Percentiles rank a stretch among this genome's conserved stretches.
Conservation (phyloP, 345 rosid species). For the Adansonia digitata region DNA sequence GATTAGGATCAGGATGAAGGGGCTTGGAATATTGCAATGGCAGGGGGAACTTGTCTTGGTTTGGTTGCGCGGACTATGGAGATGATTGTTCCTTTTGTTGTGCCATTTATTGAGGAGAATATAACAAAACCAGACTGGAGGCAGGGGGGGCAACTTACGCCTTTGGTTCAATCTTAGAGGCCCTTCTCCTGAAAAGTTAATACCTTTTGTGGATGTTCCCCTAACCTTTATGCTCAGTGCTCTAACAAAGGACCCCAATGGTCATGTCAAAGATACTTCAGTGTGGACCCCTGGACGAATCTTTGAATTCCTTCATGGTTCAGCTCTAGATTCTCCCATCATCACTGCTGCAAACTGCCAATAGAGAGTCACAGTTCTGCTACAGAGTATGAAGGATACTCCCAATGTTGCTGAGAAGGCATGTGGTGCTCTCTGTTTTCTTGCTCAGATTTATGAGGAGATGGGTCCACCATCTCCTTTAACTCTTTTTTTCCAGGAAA, state of each 20-base stretch:
- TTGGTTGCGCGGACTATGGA: constrained; percentile 66
- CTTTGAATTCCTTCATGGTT: constrained; percentile 72
- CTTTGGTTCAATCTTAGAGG: constrained; percentile 69
- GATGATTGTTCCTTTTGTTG: constrained; percentile 64
- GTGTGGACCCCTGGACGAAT: constrained; percentile 75
- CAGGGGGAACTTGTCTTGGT: constrained; percentile 35
- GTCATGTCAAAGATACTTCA: constrained; percentile 49
- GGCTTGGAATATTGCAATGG: constrained; percentile 62
- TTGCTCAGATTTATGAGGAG: constrained; percentile 57
- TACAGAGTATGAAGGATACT: constrained; percentile 61
- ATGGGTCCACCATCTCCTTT: constrained; percentile 46
- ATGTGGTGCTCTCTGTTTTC: constrained; percentile 16
- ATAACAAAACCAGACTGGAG: constrained; percentile 66
- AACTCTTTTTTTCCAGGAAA: constrained; percentile 70
- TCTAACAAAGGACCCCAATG: constrained; percentile 37
- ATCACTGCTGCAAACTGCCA: constrained; percentile 70
- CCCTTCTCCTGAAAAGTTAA: constrained; percentile 52
- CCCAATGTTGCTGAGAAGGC: constrained; percentile 19
- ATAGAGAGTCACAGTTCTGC: constrained; percentile 59
- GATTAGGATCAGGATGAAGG: constrained; percentile 73
- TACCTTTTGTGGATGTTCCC: constrained; percentile 46
- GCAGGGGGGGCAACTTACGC: constrained; percentile 40
- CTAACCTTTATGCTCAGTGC: constrained; percentile 63
- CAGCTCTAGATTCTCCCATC: constrained; percentile 52
- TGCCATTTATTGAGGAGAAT: constrained; percentile 66